A percentile compares a stretch with the other conserved stretches of the same genome.
Conservation (phyloP, 2,329 filamentous ascomycete genomes). For the Hirsutella minnesotensis region DNA sequence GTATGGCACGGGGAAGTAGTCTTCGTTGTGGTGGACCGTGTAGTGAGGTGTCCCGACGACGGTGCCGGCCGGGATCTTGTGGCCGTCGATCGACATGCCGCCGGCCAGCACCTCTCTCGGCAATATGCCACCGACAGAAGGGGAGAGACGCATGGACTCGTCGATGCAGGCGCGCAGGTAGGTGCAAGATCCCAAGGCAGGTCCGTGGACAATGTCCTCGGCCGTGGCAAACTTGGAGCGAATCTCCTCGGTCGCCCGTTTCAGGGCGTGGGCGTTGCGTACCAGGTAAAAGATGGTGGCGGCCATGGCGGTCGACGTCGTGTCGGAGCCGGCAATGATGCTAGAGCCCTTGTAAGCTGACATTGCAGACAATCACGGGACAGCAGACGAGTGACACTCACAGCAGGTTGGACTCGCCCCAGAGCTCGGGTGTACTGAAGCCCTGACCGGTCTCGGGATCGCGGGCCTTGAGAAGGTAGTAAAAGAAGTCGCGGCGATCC, state of each 20-base stretch:
- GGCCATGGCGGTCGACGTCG: slow-evolving; percentile 57
- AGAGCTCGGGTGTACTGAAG: slow-evolving; percentile 54
- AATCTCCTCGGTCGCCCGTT: slow-evolving; percentile 37
- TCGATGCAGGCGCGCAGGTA: slow-evolving; percentile 54
- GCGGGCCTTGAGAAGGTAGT: slow-evolving; percentile 58
- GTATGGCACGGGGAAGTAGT: slow-evolving; percentile 49
- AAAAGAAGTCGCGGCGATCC: slow-evolving; percentile 64
- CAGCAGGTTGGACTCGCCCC: slow-evolving; percentile 59
- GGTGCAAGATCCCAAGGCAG: slow-evolving; percentile 34
- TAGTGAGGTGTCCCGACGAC: slow-evolving; percentile 56
- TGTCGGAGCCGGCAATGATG: slow-evolving; percentile 62
- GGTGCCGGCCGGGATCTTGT: slow-evolving; percentile 42
- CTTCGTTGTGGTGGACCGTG: slow-evolving; percentile 53
- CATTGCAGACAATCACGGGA: background rate
- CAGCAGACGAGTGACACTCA: slow-evolving; percentile 10
- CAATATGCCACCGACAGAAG: slow-evolving; percentile 47
- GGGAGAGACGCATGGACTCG: slow-evolving; percentile 52
- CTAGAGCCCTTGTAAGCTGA: slow-evolving; percentile 13
- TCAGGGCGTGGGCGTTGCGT: slow-evolving; percentile 35
- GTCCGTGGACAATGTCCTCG: slow-evolving; percentile 44
- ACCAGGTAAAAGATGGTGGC: slow-evolving; percentile 52
- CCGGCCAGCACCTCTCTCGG: slow-evolving; percentile 47
- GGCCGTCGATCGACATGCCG: slow-evolving; percentile 41
- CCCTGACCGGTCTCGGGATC: slow-evolving; percentile 60
- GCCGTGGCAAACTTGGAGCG: slow-evolving; percentile 35